Percentiles rank a stretch among this genome's conserved stretches.
Conservation (phyloP, 2,329 filamentous ascomycete genomes). For the Ilyonectria sp. region DNA sequence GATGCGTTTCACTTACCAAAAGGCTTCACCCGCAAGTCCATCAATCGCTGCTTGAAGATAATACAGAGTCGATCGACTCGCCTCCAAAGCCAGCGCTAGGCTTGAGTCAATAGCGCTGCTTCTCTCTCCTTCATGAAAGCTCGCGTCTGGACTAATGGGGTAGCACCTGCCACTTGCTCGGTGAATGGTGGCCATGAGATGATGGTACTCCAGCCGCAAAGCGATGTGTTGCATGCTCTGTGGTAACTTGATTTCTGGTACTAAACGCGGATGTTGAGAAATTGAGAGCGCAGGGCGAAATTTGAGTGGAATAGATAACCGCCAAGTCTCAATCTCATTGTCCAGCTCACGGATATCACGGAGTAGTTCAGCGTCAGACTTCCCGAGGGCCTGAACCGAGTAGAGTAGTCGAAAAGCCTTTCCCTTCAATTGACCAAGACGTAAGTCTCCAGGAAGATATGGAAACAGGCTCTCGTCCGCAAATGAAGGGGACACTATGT, state of each 20-base stretch:
- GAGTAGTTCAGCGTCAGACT: constrained; percentile 68
- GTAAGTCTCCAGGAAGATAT: constrained; percentile 62
- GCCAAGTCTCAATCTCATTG: constrained; percentile 69
- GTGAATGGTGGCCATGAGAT: constrained; percentile 69
- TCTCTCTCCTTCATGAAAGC: constrained; percentile 33
- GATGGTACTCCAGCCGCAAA: constrained; percentile 67
- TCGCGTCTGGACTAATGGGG: background rate
- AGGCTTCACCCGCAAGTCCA: constrained; percentile 60
- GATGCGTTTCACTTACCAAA: constrained; percentile 56
- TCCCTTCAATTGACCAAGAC: constrained; percentile 65
- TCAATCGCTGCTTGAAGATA: constrained; percentile 61
- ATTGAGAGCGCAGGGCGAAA: constrained; percentile 64
- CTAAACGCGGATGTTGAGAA: constrained; percentile 2
- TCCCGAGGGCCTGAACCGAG: constrained; percentile 61
- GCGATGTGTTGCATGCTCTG: constrained; percentile 62
- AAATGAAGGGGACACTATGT: background rate
- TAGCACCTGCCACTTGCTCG: constrained; percentile 65
- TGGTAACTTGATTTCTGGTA: constrained; percentile 19
- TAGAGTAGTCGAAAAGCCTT: constrained; percentile 64
- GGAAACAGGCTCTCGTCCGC: constrained; percentile 36
- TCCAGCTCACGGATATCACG: constrained; percentile 69
- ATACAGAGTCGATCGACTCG: constrained; percentile 67
- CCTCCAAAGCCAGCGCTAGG: constrained; percentile 66
- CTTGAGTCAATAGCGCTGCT: constrained; percentile 64
- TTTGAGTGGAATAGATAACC: constrained; percentile 60